These are phyloP conservation scores for Solanum pennellii DNA, from an alignment of 257 asterid genomes.

Conservation along the genomic window DNA sequence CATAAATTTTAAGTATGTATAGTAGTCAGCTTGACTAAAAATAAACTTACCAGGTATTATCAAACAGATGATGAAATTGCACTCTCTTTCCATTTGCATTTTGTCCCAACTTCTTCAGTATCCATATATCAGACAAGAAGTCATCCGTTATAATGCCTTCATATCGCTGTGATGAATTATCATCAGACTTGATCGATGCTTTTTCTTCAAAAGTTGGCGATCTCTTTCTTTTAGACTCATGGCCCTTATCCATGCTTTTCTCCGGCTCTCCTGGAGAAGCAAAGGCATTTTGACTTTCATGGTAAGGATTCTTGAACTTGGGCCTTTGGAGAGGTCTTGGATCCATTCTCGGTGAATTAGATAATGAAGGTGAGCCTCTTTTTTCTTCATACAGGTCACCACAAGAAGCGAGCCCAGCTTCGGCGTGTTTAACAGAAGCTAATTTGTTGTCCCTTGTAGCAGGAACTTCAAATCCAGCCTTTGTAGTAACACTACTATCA, in stretches of 20 bases:
- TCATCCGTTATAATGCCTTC: constrained; percentile 43
- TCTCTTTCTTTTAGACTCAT: constrained; percentile 77
- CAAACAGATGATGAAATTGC: constrained; percentile 78
- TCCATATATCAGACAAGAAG: constrained; percentile 82
- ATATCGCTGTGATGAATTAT: constrained; percentile 29
- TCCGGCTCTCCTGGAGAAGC: constrained; percentile 53
- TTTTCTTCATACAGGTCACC: constrained; percentile 33
- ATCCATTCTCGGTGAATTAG: constrained; percentile 31
- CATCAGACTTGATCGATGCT: constrained; percentile 26
- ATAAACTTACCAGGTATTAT: constrained; percentile 59
- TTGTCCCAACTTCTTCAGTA: constrained; percentile 89
- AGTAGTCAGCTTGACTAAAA: neutral
- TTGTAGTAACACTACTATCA: constrained; percentile 28
- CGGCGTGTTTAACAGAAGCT: constrained; percentile 13
- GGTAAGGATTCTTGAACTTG: constrained; percentile 56
- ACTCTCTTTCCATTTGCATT: constrained; percentile 96
- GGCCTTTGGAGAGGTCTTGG: constrained; percentile 57
- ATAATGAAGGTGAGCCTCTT: constrained; percentile 13
- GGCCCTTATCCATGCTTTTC: constrained; percentile 65
- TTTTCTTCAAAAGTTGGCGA: constrained; percentile 32
- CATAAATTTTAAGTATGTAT: neutral
- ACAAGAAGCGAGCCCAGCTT: constrained; percentile 22
- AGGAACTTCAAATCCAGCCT: constrained; percentile 27
- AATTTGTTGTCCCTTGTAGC: constrained; percentile 30
- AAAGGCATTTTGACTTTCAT: constrained; percentile 36